Evolutionary conservation across 2,329 filamentous ascomycete genomes (phyloP), one percentile per base, ranked within the genome.

Genomic region (Ascochyta rabiei): DNA sequence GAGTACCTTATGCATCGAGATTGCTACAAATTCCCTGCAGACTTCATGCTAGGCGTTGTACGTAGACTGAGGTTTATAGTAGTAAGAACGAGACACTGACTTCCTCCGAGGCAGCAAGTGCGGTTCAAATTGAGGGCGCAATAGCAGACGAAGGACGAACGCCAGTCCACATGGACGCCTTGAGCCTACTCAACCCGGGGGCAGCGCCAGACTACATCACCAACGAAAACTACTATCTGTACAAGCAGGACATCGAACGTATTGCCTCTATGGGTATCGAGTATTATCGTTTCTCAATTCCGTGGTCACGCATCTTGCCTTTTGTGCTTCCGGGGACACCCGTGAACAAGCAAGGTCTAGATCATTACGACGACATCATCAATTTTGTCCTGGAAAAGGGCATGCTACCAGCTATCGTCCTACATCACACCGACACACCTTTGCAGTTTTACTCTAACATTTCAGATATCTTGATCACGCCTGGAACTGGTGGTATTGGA

Each of bases 311-410:
- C 6, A 81, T 84, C 35, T 62, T 84, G 9, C 82, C 82, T 0
- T 84, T 84, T 58, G 78, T 76, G 0, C 58, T 80, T 8, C 77
- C 77, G 0, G 79, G 79, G 0, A 79, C 81, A 0, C 82, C 81
- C 0, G 77, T 84, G 3, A 84, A 84, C 49, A 68, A 80, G 47
- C 70, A 80, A 45, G 82, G 54, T 1, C 74, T 84, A 7, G 75
- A 79, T 8, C 82, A 84, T 61, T 85, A 84, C 59, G 78, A 83
- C 53, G 80, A 84, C 54, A 72, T 84, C 8, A 82, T 84, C 61
- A 73, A 81, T 42, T 81, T 76, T 7, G 73, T 79, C 39, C 57
- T 84, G 0, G 75, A 77, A 24, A 78, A 81, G 47, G 81, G 80
- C 12, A 80, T 84, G 73, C 71, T 75, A 1, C 82, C 82, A 0